A percentile compares a stretch with the other conserved stretches of the same genome.
Evolutionary conservation across 2,329 filamentous ascomycete species (phyloP).

Genomic region (Leptosphaerulina australis): DNA sequence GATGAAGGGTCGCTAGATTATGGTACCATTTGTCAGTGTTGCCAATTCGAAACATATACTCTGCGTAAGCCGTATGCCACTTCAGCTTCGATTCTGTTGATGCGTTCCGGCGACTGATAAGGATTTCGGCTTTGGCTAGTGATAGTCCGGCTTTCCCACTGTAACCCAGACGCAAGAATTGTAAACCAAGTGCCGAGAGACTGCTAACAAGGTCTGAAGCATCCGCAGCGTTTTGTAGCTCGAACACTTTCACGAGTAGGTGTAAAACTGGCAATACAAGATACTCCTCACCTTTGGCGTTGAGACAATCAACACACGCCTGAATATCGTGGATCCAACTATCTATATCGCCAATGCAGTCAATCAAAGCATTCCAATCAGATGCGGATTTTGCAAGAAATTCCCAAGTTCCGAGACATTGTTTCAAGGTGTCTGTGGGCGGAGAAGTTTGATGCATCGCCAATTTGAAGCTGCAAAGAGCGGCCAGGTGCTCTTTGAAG

Average conservation of each 20-base stretch:
- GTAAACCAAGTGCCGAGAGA: conserved; percentile 57
- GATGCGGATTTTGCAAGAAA: conserved; percentile 40
- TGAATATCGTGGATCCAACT: conserved; percentile 59
- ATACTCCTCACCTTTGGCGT: conserved; percentile 62
- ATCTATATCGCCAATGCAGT: conserved; percentile 58
- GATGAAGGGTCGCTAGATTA: neutral
- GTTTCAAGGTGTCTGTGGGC: conserved; percentile 31
- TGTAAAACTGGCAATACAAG: conserved; percentile 57
- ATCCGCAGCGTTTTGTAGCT: conserved; percentile 51
- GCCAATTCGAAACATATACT: conserved; percentile 73
- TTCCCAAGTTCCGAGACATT: conserved; percentile 48
- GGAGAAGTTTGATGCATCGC: conserved; percentile 49
- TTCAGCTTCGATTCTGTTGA: conserved; percentile 57
- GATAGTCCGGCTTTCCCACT: conserved; percentile 62
- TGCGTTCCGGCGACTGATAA: conserved; percentile 50
- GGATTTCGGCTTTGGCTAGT: conserved; percentile 64
- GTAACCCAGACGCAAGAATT: conserved; percentile 66
- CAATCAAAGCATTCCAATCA: conserved; percentile 49
- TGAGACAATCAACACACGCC: conserved; percentile 62
- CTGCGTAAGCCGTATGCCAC: conserved; percentile 74
- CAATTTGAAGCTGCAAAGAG: conserved; percentile 49
- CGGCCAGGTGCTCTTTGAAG: conserved; percentile 46
- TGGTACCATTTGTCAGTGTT: conserved; percentile 64
- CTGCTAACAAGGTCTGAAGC: conserved; percentile 50
- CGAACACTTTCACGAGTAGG: conserved; percentile 55